phyloP scores from a whole-genome alignment of 2,329 filamentous ascomycete genomes.

The Paraconiothyrium sp. region DNA sequence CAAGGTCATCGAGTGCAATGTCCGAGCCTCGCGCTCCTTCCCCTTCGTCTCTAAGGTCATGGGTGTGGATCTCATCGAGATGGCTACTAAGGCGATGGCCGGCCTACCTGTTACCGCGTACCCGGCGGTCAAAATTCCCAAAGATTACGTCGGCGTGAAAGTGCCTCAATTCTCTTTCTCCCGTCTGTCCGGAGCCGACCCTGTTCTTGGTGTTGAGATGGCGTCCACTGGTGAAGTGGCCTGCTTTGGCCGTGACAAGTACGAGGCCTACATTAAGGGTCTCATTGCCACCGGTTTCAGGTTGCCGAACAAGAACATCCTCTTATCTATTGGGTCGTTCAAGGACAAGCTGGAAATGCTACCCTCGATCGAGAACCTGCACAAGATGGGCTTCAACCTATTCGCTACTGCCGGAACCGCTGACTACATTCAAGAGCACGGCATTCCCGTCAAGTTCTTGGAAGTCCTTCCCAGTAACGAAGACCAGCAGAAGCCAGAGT shows the following conservation, averaged over 20 bases:
- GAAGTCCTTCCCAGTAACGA: conserved; percentile 74
- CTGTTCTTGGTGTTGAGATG: conserved; percentile 98
- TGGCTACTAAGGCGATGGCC: conserved; percentile 98
- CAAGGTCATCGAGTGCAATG: conserved; percentile 99
- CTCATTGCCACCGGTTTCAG: conserved; percentile 96
- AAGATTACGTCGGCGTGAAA: conserved; percentile 93
- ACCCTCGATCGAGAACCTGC: conserved; percentile 87
- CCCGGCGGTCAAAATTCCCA: conserved; percentile 76
- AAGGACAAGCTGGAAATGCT: conserved; percentile 99
- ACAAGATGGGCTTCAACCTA: conserved; percentile 91
- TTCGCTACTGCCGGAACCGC: conserved; percentile 97
- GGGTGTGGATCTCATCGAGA: conserved; percentile 96
- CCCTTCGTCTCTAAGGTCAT: conserved; percentile 99
- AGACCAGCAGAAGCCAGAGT: conserved; percentile 90
- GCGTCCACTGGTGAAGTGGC: conserved; percentile 98
- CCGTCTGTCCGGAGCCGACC: conserved; percentile 92
- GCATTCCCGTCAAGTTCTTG: conserved; percentile 90
- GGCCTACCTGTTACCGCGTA: conserved; percentile 83
- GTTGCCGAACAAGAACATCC: conserved; percentile 92
- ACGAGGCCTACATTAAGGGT: conserved; percentile 97
- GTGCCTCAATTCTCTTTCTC: conserved; percentile 99
- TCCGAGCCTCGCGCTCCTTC: conserved; percentile 94
- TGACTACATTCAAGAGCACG: conserved; percentile 94
- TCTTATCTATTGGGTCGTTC: conserved; percentile 94
- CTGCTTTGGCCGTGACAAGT: conserved; percentile 94